phyloP scores from a whole-genome alignment of 2,329 filamentous ascomycete species.

The Pseudogymnoascus sp. region DNA sequence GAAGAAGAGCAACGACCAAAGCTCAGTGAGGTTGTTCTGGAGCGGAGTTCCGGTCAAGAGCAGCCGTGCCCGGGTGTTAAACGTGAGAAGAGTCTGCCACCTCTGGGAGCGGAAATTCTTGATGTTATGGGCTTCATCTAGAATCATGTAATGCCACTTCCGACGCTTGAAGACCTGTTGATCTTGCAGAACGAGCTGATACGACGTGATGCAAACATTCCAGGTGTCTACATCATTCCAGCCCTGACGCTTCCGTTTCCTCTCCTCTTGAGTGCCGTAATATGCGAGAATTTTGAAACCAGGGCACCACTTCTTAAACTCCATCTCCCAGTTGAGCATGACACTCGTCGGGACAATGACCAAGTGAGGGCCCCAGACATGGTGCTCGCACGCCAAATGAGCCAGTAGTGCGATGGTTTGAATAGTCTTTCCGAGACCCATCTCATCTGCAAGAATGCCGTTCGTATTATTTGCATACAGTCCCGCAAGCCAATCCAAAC shows the following conservation, averaged over 20 bases:
- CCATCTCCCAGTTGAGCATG: constrained; percentile 99
- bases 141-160: constrained; percentile 94
- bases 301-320: constrained; percentile 98
- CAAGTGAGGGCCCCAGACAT: constrained; percentile 91
- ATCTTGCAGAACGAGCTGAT: constrained; percentile 91
- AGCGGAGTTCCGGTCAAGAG: constrained; percentile 89
- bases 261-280: constrained; percentile 88
- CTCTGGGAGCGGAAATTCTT: constrained; percentile 98
- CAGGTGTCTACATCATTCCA: constrained; percentile 92
- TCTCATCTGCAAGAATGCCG: constrained; percentile 93
- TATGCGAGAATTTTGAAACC: constrained; percentile 98
- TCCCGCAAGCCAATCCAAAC: constrained; percentile 93
- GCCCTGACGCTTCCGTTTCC: constrained; percentile 79
- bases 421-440: constrained; percentile 97
- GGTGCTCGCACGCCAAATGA: constrained; percentile 80
- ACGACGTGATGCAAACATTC: constrained; percentile 97
- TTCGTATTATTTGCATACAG: constrained; percentile 90
- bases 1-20: constrained; percentile 97
- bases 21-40: constrained; percentile 91
- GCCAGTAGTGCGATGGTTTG: constrained; percentile 93
- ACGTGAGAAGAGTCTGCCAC: constrained; percentile 90
- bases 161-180: constrained; percentile 88
- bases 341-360: constrained; percentile 97
- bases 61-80: constrained; percentile 81
- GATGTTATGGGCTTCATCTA: constrained; percentile 98